phyloP scores from a whole-genome alignment of 2,329 filamentous ascomycete species.

The Fusarium haematococcum region DNA sequence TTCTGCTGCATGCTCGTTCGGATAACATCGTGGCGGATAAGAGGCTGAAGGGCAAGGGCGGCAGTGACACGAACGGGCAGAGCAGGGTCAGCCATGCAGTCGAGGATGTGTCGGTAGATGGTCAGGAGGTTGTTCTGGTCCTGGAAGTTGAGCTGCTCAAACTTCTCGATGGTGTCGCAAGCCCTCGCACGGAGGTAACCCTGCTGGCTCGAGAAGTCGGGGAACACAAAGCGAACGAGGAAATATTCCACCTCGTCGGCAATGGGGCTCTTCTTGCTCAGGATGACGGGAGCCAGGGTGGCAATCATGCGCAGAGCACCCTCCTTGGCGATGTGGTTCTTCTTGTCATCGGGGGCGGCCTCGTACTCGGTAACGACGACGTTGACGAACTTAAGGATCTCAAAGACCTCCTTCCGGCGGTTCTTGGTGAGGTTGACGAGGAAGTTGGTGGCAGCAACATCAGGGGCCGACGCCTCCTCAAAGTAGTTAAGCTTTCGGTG shows the following conservation, averaged over 20 bases:
- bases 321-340: conserved; percentile 95
- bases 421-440: conserved; percentile 93
- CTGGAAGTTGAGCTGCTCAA: conserved; percentile 96
- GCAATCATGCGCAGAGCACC: conserved; percentile 97
- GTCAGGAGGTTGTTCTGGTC: conserved; percentile 94
- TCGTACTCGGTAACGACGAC: conserved; percentile 95
- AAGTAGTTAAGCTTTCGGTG: conserved; percentile 98
- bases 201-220: conserved; percentile 92
- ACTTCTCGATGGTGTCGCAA: conserved; percentile 98
- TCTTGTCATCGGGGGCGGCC: conserved; percentile 83
- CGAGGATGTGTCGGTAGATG: conserved; percentile 96
- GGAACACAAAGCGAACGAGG: conserved; percentile 97
- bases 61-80: conserved; percentile 95
- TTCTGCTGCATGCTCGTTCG: conserved; percentile 96
- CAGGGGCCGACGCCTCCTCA: conserved; percentile 94
- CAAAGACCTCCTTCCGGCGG: conserved; percentile 94
- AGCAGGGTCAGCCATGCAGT: conserved; percentile 95
- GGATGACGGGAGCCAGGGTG: conserved; percentile 90
- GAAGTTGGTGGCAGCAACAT: conserved; percentile 97
- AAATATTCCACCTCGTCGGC: conserved; percentile 98
- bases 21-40: conserved; percentile 96
- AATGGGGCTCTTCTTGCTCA: conserved; percentile 98
- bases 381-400: conserved; percentile 95
- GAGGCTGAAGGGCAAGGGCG: conserved; percentile 90
- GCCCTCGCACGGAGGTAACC: conserved; percentile 94